A percentile compares a stretch with the other conserved stretches of the same genome.
These are phyloP conservation scores for Boechera divaricarpa DNA, from an alignment of 345 rosid genomes.

Conservation along the genomic window DNA sequence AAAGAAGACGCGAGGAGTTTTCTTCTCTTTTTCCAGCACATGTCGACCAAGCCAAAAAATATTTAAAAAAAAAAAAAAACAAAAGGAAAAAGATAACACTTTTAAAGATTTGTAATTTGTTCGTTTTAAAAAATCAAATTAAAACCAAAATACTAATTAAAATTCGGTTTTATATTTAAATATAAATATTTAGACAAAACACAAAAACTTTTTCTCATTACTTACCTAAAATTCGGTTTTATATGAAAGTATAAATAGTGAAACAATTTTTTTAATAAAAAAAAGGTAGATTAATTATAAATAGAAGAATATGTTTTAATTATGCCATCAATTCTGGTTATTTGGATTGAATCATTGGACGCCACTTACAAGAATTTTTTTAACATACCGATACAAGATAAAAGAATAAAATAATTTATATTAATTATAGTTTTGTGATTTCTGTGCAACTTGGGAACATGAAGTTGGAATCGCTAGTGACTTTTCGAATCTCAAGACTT, in stretches of 20 bases:
- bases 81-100: background rate
- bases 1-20: constrained; percentile 12
- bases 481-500: background rate
- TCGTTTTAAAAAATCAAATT: background rate
- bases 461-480: background rate
- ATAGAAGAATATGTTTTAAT: too few relatives aligned
- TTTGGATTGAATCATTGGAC: background rate
- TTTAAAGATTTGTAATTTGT: background rate
- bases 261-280: too few relatives aligned
- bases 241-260: too few relatives aligned
- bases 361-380: background rate
- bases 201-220: too few relatives aligned
- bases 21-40: constrained; percentile 16
- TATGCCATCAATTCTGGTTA: background rate
- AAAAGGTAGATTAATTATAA: too few relatives aligned
- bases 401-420: background rate
- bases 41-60: background rate
- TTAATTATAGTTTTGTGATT: background rate
- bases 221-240: too few relatives aligned
- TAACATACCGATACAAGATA: background rate
- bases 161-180: background rate
- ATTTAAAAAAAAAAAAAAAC: too few relatives aligned
- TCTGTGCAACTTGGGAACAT: too few relatives aligned
- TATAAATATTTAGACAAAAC: background rate
- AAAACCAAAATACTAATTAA: background rate